Evolutionary conservation across 495 filamentous ascomycete species (phyloP).

Genomic region (Penicillium dipodomyicola): DNA sequence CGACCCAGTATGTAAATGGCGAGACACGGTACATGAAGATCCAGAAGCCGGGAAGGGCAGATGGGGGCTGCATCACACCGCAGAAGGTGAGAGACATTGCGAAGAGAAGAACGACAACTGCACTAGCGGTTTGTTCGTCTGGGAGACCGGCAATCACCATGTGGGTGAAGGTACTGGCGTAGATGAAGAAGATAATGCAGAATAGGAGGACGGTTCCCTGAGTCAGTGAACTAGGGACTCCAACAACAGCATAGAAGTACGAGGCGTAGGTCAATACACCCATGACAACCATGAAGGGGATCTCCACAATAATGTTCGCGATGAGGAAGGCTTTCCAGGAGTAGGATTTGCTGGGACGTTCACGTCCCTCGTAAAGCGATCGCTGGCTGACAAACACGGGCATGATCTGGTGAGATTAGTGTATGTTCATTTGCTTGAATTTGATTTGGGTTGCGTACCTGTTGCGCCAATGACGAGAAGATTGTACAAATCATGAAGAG

Average conservation of each 20-base stretch:
- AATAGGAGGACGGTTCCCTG: slow-evolving; percentile 53
- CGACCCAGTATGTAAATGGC: slow-evolving; percentile 56
- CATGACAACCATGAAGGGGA: slow-evolving; percentile 47
- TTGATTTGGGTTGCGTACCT: slow-evolving; percentile 34
- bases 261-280: slow-evolving; percentile 42
- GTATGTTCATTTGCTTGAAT: not conserved
- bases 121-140: slow-evolving; percentile 53
- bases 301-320: slow-evolving; percentile 57
- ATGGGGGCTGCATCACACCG: slow-evolving; percentile 59
- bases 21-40: slow-evolving; percentile 52
- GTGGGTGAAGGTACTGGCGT: slow-evolving; percentile 48
- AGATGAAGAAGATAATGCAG: slow-evolving; percentile 51
- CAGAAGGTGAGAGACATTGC: slow-evolving; percentile 56
- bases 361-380: slow-evolving; percentile 64
- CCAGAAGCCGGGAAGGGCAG: slow-evolving; percentile 59
- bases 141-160: slow-evolving; percentile 58
- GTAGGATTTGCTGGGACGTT: slow-evolving; percentile 65
- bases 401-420: slow-evolving; percentile 51
- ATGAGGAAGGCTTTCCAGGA: slow-evolving; percentile 68
- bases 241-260: slow-evolving; percentile 51
- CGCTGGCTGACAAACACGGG: slow-evolving; percentile 64
- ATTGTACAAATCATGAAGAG: slow-evolving; percentile 61
- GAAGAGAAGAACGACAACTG: slow-evolving; percentile 54
- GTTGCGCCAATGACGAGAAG: slow-evolving; percentile 52
- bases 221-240: slow-evolving; percentile 37